Conservation (phyloP, 257 asterid species). For the Solanum pinnatisectum region DNA sequence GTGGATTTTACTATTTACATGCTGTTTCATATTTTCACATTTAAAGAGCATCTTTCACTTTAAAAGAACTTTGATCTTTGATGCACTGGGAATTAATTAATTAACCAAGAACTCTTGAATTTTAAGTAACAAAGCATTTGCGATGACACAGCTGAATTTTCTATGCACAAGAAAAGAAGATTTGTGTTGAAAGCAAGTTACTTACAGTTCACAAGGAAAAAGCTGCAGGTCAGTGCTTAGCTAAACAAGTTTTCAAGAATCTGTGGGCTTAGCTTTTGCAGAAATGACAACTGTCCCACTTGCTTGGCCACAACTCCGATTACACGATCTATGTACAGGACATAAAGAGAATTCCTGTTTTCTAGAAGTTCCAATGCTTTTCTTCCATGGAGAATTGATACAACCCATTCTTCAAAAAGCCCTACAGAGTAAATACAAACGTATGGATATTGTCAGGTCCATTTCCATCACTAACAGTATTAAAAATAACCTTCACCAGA, state of each 20-base stretch:
- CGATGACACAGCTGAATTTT: background rate
- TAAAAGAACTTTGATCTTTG: background rate
- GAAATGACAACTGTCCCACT: slow-evolving; percentile 47
- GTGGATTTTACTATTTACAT: background rate
- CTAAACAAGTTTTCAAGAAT: slow-evolving; percentile 43
- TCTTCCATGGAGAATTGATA: slow-evolving; percentile 54
- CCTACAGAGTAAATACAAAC: slow-evolving; percentile 22
- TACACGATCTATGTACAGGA: slow-evolving; percentile 78
- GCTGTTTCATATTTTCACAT: background rate
- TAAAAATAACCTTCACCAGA: background rate
- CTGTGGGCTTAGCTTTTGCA: slow-evolving; percentile 43
- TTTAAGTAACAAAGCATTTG: background rate
- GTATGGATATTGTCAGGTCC: background rate
- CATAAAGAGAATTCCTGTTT: slow-evolving; percentile 64
- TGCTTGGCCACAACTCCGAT: slow-evolving; percentile 62
- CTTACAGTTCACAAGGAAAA: background rate
- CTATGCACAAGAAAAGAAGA: background rate
- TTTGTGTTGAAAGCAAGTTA: background rate
- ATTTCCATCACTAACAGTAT: background rate
- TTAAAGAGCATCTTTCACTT: background rate
- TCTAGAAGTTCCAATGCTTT: slow-evolving; percentile 70
- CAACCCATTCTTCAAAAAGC: slow-evolving; percentile 75
- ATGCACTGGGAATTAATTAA: background rate
- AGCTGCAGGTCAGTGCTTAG: slow-evolving; percentile 8
- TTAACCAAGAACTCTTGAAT: background rate